phyloP scores from a whole-genome alignment of 345 rosid genomes.

The Rhizophora mangle region DNA sequence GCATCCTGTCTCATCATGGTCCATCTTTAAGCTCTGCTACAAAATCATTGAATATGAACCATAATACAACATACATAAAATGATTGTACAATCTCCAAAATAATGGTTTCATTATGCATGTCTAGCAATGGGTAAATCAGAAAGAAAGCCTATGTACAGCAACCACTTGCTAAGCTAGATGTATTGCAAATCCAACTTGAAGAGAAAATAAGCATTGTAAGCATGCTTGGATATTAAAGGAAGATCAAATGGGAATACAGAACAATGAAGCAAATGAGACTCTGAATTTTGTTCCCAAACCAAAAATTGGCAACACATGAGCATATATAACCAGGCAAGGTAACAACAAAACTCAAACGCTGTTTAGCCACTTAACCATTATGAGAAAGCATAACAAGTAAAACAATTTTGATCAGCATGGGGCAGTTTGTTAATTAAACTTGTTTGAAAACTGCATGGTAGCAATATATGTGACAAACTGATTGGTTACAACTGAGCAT shows the following conservation, averaged over 20 bases:
- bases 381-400: no score
- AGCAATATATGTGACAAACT: no score
- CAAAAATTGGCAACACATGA: not conserved
- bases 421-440: no score
- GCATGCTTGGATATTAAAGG: not conserved
- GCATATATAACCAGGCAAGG: not conserved
- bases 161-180: not conserved
- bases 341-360: no score
- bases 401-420: no score
- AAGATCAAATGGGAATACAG: no score
- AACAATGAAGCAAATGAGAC: no score
- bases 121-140: not conserved
- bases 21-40: conserved; percentile 59
- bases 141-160: not conserved
- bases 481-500: no score
- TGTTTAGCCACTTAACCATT: no score
- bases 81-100: not conserved
- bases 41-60: not conserved
- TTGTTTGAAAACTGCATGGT: no score
- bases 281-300: not conserved
- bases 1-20: conserved; percentile 93
- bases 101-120: not conserved
- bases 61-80: not conserved
- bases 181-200: not conserved
- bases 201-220: not conserved